Conservation (phyloP, 1,284 basidiomycete species). For the Earliella scabrosa region DNA sequence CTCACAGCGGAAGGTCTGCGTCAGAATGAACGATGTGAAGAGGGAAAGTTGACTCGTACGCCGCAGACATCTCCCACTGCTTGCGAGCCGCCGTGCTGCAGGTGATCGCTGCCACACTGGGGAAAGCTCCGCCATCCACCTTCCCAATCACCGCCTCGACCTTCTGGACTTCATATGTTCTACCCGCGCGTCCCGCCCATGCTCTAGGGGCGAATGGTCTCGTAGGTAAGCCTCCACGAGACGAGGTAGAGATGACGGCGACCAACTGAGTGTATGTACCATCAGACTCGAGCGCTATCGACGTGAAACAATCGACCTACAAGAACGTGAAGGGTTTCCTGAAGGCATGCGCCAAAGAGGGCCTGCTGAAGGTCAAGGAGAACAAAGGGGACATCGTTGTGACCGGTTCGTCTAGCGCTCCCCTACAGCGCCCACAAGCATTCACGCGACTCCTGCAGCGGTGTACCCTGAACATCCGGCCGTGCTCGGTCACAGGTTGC, state of each 20-base stretch:
- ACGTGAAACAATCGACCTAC: slow-evolving; percentile 73
- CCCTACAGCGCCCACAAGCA: background rate
- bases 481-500: slow-evolving; percentile 57
- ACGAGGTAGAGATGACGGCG: no score
- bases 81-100: slow-evolving; percentile 77
- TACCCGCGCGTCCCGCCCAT: slow-evolving; percentile 74
- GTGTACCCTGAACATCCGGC: slow-evolving; percentile 67
- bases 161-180: slow-evolving; percentile 78
- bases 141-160: slow-evolving; percentile 80
- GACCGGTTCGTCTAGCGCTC: slow-evolving; percentile 21
- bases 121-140: slow-evolving; percentile 50
- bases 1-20: slow-evolving; percentile 25
- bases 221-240: slow-evolving; percentile 18
- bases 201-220: slow-evolving; percentile 40
- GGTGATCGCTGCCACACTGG: slow-evolving; percentile 55
- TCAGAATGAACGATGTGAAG: background rate
- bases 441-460: slow-evolving; percentile 28
- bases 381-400: slow-evolving; percentile 64
- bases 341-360: slow-evolving; percentile 74
- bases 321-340: slow-evolving; percentile 85
- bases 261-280: background rate
- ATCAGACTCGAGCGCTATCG: slow-evolving; percentile 45
- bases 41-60: background rate
- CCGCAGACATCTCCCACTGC: slow-evolving; percentile 64
- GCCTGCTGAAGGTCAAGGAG: slow-evolving; percentile 75